These are phyloP conservation scores for Udeniomyces megalosporus DNA, from an alignment of 768 basidiomycete species.

Conservation along the genomic window DNA sequence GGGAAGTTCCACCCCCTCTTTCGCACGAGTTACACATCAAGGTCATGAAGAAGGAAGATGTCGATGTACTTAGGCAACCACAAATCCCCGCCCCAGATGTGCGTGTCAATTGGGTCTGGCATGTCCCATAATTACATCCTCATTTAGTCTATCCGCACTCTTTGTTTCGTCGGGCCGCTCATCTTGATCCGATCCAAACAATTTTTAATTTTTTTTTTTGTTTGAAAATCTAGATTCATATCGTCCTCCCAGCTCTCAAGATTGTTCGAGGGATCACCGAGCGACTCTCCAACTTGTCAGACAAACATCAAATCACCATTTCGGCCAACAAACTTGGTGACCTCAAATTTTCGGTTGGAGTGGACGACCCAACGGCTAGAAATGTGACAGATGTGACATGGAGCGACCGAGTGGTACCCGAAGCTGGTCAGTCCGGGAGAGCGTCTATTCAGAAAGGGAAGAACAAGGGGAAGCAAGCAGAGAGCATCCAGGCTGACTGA, in stretches of 20 bases:
- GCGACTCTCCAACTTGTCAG: conserved; percentile 49
- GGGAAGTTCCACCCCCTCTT: conserved; percentile 30
- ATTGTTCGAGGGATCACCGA: conserved; percentile 68
- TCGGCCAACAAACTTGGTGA: no score
- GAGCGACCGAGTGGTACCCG: no score
- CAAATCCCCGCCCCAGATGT: conserved; percentile 76
- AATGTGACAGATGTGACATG: no score
- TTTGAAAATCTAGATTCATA: conserved; percentile 42
- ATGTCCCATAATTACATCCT: no score
- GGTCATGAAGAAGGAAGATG: conserved; percentile 58
- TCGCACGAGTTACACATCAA: conserved; percentile 69
- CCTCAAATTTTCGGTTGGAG: no score
- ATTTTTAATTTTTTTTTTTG: not conserved
- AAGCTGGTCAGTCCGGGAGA: no score
- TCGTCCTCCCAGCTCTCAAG: conserved; percentile 55
- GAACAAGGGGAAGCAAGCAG: no score
- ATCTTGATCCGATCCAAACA: no score
- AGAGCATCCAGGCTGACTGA: no score
- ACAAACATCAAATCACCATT: conserved; percentile 47
- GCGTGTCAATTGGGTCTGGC: no score
- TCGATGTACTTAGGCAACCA: conserved; percentile 57
- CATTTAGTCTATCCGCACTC: not conserved
- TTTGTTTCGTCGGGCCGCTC: not conserved
- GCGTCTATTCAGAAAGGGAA: no score
- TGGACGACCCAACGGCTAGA: no score